These are phyloP conservation scores for Fusarium incarnatum DNA, from an alignment of 2,329 filamentous ascomycete genomes.

Conservation along the genomic window DNA sequence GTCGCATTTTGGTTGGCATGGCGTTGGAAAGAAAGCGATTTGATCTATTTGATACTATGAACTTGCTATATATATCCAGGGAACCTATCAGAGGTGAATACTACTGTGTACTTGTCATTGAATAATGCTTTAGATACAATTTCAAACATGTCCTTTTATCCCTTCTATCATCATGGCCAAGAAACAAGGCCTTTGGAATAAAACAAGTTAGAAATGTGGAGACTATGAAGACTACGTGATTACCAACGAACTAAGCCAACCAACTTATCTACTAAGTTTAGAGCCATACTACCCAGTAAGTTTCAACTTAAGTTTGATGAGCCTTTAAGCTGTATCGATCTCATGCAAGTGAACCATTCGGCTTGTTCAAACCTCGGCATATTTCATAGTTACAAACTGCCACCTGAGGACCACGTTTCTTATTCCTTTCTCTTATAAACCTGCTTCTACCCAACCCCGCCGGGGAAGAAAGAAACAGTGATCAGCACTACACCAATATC, in stretches of 20 bases:
- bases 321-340: slow-evolving; percentile 10
- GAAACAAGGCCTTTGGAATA: background rate
- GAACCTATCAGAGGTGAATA: background rate
- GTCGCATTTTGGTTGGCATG: slow-evolving; percentile 23
- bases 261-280: slow-evolving; percentile 13
- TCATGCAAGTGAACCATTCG: background rate
- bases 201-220: slow-evolving; percentile 24
- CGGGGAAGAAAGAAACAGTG: background rate
- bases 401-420: background rate
- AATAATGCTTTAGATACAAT: background rate
- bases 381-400: background rate
- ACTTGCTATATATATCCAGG: background rate
- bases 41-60: background rate
- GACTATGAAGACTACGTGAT: slow-evolving; percentile 7
- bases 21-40: slow-evolving; percentile 33
- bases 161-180: background rate
- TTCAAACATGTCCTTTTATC: background rate
- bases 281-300: slow-evolving; percentile 7
- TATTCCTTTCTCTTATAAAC: background rate
- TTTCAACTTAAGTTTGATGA: slow-evolving; percentile 10
- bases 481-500: background rate
- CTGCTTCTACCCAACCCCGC: background rate
- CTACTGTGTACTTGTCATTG: background rate
- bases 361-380: slow-evolving; percentile 2
- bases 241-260: background rate